Base-by-base conservation (phyloP, 192 early-diverging fungal species). In the Backusella westeae region DNA sequence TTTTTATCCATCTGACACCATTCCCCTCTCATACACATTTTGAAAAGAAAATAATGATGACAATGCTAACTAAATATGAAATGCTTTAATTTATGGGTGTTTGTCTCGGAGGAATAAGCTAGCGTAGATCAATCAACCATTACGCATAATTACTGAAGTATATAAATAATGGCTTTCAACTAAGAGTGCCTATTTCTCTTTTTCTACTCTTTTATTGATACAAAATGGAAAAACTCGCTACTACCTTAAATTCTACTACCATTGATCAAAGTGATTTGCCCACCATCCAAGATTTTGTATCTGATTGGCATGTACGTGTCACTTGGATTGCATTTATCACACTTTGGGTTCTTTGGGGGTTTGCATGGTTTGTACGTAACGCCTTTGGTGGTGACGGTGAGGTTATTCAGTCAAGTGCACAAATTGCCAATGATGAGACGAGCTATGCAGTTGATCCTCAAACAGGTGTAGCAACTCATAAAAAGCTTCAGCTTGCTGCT, bases 331-430 rank as follows among this genome's bases (percentile, higher is more conserved):
- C 78, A 6, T 79, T 79, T 23, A 52, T 53, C 17, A 75, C 77
- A 34, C 72, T 83, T 17, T 83, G 71, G 70, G 63, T 78, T 4
- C 38, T 83, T 12, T 83, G 77, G 81, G 81, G 77, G 9, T n/a
- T 77, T 14, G 32, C 69, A 38, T 83, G 77, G 81, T 75, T 82
- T 44, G 0, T 70, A 34, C 74, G 81, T 4, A 77, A 78, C n/a
- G 73, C 67, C 8, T 76, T 82, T 67, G 74, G 67, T 49, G 72
- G 46, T 34, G 52, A 72, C 39, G 49, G 56, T 63, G 23, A 41
- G 21, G 36, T 69, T 1, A 38, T 69, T 6, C 68, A 69, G 9
- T 23, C 68, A 21, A 23, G n/a, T 69, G 10, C 38, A 23, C 68
- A 71, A 9, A 29, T 59, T 8, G 21, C 66, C 41, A 46, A 46